Conservation (phyloP, 306 rosid genomes). For the Trifolium fragiferum region DNA sequence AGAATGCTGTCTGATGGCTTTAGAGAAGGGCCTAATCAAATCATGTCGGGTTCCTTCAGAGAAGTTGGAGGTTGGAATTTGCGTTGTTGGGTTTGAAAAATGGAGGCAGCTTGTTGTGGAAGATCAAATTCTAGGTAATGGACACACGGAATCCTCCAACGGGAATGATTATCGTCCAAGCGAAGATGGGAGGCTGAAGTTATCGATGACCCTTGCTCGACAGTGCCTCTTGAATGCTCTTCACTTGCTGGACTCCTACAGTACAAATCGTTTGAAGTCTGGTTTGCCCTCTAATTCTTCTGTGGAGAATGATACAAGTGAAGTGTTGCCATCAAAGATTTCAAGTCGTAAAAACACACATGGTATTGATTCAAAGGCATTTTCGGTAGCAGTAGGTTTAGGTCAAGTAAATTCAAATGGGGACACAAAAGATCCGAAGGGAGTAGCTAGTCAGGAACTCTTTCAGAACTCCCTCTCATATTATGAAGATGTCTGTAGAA, state of each 20-base stretch:
- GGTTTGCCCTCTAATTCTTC: conserved; percentile 69
- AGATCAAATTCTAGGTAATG: conserved; percentile 64
- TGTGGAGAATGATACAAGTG: conserved; percentile 67
- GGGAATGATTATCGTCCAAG: conserved; percentile 52
- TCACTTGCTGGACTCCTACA: conserved; percentile 64
- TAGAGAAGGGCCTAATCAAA: conserved; percentile 72
- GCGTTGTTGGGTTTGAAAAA: conserved; percentile 84
- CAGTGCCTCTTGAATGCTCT: conserved; percentile 81
- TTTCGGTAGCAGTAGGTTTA: conserved; percentile 58
- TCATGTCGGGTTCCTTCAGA: conserved; percentile 51
- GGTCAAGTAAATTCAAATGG: conserved; percentile 76
- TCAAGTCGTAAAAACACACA: conserved; percentile 64
- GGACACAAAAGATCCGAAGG: conserved; percentile 87
- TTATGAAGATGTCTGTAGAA: conserved; percentile 69
- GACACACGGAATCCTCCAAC: conserved; percentile 48
- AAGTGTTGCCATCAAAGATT: conserved; percentile 60
- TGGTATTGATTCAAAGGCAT: conserved; percentile 66
- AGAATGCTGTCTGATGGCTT: conserved; percentile 98
- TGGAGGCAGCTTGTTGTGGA: conserved; percentile 93
- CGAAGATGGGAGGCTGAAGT: conserved; percentile 68
- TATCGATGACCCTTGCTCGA: conserved; percentile 81
- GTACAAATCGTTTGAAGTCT: conserved; percentile 52
- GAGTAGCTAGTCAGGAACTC: conserved; percentile 77
- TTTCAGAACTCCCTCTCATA: conserved; percentile 80
- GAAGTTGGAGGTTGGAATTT: conserved; percentile 65